Conservation (phyloP, 495 filamentous ascomycete species). For the Trichoderma erinaceum region DNA sequence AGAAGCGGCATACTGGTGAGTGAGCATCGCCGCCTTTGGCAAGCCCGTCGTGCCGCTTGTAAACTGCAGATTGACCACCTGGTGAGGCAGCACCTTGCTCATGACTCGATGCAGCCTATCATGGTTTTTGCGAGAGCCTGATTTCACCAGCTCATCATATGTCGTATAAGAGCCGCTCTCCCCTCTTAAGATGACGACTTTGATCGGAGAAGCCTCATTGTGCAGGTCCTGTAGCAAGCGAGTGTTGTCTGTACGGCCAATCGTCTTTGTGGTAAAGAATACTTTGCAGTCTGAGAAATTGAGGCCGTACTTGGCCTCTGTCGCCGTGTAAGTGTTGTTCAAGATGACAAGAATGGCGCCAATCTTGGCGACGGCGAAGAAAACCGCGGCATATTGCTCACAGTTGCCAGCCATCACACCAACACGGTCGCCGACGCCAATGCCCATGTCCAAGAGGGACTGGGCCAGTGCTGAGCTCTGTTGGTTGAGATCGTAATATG, state of each 20-base stretch:
- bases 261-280: slow-evolving; percentile 57
- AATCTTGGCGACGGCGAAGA: slow-evolving; percentile 62
- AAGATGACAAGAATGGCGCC: slow-evolving; percentile 62
- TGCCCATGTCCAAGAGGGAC: slow-evolving; percentile 52
- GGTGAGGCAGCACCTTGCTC: slow-evolving; percentile 47
- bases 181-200: slow-evolving; percentile 52
- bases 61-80: slow-evolving; percentile 66
- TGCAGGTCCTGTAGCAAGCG: slow-evolving; percentile 48
- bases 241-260: slow-evolving; percentile 50
- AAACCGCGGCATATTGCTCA: slow-evolving; percentile 61
- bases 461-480: slow-evolving; percentile 53
- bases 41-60: slow-evolving; percentile 65
- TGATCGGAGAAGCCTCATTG: slow-evolving; percentile 30
- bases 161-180: slow-evolving; percentile 43
- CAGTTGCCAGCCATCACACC: slow-evolving; percentile 69
- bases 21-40: slow-evolving; percentile 71
- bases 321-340: slow-evolving; percentile 66
- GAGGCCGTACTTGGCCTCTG: slow-evolving; percentile 57
- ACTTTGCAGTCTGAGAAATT: slow-evolving; percentile 57
- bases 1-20: slow-evolving; percentile 50
- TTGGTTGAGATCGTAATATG: slow-evolving; percentile 56
- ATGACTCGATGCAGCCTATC: slow-evolving; percentile 30
- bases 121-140: slow-evolving; percentile 36
- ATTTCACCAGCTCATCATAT: slow-evolving; percentile 45
- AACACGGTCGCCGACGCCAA: slow-evolving; percentile 57